A percentile compares a stretch with the other conserved stretches of the same genome.
Conservation (phyloP, 2,329 filamentous ascomycete genomes). For the Fusarium aywerte region DNA sequence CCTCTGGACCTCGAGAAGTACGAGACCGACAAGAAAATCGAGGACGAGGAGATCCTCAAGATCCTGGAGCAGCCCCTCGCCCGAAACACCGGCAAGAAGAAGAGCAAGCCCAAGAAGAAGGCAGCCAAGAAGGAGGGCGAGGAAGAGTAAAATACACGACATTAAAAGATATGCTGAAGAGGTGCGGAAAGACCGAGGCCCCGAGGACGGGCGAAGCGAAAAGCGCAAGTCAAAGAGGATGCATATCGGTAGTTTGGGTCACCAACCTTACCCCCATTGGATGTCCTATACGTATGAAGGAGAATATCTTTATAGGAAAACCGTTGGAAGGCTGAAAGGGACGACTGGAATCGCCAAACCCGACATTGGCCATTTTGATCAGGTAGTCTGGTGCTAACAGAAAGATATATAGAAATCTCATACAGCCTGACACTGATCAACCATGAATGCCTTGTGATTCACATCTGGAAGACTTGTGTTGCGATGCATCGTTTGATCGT, state of each 20-base stretch:
- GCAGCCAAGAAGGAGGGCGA: constrained; percentile 61
- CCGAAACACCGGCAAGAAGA: constrained; percentile 91
- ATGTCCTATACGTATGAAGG: constrained; percentile 26
- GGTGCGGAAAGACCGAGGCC: constrained; percentile 26
- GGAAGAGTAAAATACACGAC: constrained; percentile 45
- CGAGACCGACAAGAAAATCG: constrained; percentile 98
- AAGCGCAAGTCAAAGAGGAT: constrained; percentile 28
- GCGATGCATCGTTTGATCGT: not conserved
- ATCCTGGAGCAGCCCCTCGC: constrained; percentile 89
- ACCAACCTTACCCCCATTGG: constrained; percentile 25
- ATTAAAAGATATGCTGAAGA: constrained; percentile 28
- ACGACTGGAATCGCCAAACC: constrained; percentile 32
- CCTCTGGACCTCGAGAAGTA: constrained; percentile 81
- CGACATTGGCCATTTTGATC: constrained; percentile 30
- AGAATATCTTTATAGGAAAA: constrained; percentile 18
- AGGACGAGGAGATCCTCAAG: constrained; percentile 93
- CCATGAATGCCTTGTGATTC: constrained; percentile 17
- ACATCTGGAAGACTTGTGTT: not conserved
- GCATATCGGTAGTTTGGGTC: constrained; percentile 33
- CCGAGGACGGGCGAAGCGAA: constrained; percentile 21
- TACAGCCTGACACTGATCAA: constrained; percentile 42
- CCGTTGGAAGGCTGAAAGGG: constrained; percentile 32
- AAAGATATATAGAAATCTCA: constrained; percentile 43
- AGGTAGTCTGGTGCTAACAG: constrained; percentile 33
- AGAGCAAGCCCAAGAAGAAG: constrained; percentile 86